Base-by-base conservation (phyloP, 2,329 filamentous ascomycete genomes). In the Cladosporium sphaerospermum region DNA sequence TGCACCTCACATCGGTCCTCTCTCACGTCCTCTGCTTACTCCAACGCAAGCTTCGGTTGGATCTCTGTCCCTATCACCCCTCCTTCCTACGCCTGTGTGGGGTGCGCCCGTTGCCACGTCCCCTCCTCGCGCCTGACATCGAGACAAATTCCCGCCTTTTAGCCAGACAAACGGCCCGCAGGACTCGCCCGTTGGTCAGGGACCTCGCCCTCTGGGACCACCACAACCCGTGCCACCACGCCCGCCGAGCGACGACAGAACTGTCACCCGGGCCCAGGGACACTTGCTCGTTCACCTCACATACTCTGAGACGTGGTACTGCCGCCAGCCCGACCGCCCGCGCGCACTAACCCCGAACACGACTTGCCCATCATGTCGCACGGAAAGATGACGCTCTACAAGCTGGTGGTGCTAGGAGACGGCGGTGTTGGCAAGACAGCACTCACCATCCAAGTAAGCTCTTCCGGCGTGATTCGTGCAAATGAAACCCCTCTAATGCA, bases 381-480 rank as follows among this genome's bases (percentile, higher is more conserved):
- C 63, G 67, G 67, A 39, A 70, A 69, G 60, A 70, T 70, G 67
- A 70, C 67, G 19, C 55, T 70, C 57, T 95, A 96, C 75, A 95
- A 95, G 77, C 76, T 96, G 75, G 93, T 99, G 57, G 93, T 97
- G 58, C 91, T 99, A 62, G 93, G 93, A 65, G 93, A 95, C 67
- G 93, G 93, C 80, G 93, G 93, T 73, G 93, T 99, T 61, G 93
- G 93, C 77, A 99, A 99, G 80, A 97, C 92, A 58, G 97, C 93
- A 77, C 82, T 99, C 79, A 97, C 93, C 55, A 97, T 99, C 69
- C 93, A 97, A 60, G 65, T 67, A 54, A 39, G 57, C 44, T 19
- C 42, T 18, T 11, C 18, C 23, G 23, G 4, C 23, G 23, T 28
- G 23, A 28, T 28, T 28, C 23, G 4, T 28, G 23, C 23, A 28